Evolutionary conservation across 2,329 filamentous ascomycete genomes (phyloP).

Genomic region (Ascochyta rabiei): DNA sequence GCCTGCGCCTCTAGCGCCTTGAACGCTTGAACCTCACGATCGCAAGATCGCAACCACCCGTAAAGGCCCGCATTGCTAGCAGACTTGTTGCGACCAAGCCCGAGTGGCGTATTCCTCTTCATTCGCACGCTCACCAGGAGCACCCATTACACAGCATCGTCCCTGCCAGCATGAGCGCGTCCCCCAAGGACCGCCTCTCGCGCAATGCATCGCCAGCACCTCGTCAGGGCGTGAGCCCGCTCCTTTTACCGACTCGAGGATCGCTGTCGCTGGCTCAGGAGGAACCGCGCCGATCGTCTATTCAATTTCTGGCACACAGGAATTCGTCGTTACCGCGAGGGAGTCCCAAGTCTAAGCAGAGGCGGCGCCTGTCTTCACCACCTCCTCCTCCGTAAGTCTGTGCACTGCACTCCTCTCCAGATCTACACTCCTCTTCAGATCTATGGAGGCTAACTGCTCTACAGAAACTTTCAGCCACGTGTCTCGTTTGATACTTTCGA

Average conservation of each 20-base stretch:
- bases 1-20: conserved; percentile 19
- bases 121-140: conserved; percentile 21
- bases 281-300: conserved; percentile 43
- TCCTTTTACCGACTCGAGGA: conserved; percentile 29
- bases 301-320: conserved; percentile 46
- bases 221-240: conserved; percentile 32
- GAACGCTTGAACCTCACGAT: conserved; percentile 23
- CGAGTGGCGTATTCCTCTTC: conserved; percentile 18
- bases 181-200: conserved; percentile 32
- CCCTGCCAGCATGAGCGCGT: conserved; percentile 37
- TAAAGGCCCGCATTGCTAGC: conserved; percentile 35
- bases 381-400: conserved; percentile 50
- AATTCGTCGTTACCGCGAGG: conserved; percentile 40
- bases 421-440: not conserved
- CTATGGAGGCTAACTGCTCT: conserved; percentile 5
- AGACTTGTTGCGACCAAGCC: conserved; percentile 21
- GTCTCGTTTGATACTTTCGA: conserved; percentile 79
- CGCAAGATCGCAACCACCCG: conserved; percentile 32
- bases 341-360: conserved; percentile 40
- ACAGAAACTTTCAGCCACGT: conserved; percentile 67
- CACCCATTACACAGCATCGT: conserved; percentile 8
- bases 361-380: conserved; percentile 48
- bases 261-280: conserved; percentile 30
- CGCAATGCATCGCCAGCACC: conserved; percentile 37
- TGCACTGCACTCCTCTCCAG: not conserved